A percentile compares a stretch with the other conserved stretches of the same genome.
These are phyloP conservation scores for Gracilaria gracilis DNA, from an alignment of 23 red algal species.

Conservation along the genomic window DNA sequence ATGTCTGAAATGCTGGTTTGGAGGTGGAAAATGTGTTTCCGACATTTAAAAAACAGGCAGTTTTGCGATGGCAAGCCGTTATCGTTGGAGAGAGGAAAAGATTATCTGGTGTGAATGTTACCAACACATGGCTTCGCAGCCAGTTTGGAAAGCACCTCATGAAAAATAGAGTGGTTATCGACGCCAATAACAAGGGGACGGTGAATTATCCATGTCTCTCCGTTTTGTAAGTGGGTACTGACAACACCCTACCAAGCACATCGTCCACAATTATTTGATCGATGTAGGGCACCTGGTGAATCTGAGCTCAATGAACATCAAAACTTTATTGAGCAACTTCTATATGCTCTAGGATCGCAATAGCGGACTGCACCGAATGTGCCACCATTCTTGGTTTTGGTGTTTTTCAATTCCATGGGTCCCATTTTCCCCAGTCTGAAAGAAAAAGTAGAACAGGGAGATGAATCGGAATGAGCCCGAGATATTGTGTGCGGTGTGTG, in stretches of 20 bases:
- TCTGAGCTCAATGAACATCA: background rate
- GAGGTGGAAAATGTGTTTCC: background rate
- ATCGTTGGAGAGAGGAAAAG: background rate
- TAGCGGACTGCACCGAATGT: background rate
- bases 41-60: background rate
- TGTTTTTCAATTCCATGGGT: constrained; percentile 22
- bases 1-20: background rate
- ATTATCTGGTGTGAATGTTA: background rate
- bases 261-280: constrained; percentile 17
- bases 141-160: background rate
- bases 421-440: background rate
- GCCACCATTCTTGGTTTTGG: constrained; percentile 14
- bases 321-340: background rate
- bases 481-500: background rate
- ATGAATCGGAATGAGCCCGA: background rate
- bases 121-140: constrained; percentile 12
- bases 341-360: background rate
- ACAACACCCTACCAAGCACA: background rate
- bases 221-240: background rate
- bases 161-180: background rate
- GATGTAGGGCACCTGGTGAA: background rate
- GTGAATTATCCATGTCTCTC: constrained; percentile 13
- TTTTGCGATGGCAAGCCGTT: constrained; percentile 24
- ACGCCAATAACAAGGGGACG: background rate
- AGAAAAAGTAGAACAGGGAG: background rate